Conservation (phyloP, 2,329 filamentous ascomycete genomes). For the Sphaerulina musiva region DNA sequence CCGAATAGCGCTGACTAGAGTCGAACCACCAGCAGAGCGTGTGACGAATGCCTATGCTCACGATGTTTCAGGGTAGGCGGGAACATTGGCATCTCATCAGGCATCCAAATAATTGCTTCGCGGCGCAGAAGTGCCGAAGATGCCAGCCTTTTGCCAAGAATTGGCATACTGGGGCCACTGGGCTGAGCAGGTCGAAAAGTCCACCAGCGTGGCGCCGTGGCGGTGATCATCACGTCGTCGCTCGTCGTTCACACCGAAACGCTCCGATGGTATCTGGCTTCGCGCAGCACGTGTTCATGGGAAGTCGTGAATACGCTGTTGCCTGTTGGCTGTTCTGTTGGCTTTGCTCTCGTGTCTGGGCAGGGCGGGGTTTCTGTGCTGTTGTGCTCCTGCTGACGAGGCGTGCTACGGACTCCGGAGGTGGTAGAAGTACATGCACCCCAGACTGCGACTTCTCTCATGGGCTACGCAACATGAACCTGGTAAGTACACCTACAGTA, state of each 20-base stretch:
- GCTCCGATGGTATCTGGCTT: not conserved
- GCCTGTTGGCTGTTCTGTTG: not conserved
- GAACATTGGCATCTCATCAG: not conserved
- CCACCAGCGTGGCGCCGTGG: too few relatives aligned
- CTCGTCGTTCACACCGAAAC: not conserved
- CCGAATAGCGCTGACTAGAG: not conserved
- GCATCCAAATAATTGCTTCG: not conserved
- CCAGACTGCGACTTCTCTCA: too few relatives aligned
- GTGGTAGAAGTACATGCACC: too few relatives aligned
- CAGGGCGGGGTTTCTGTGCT: too few relatives aligned
- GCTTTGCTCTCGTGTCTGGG: too few relatives aligned
- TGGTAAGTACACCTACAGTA: too few relatives aligned
- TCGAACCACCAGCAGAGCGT: not conserved
- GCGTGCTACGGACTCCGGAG: too few relatives aligned
- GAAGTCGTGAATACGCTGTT: not conserved
- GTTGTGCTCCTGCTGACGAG: too few relatives aligned
- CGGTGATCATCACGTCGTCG: not conserved
- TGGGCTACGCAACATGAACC: too few relatives aligned
- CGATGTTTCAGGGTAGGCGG: constrained; percentile 1
- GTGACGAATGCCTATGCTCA: constrained; percentile 4
- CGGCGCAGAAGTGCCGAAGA: not conserved
- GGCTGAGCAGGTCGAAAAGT: not conserved
- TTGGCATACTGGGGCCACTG: not conserved
- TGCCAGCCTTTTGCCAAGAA: not conserved
- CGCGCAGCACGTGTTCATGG: not conserved